These are phyloP conservation scores for Ilex paraguariensis DNA, from an alignment of 305 asterid species.

Conservation along the genomic window DNA sequence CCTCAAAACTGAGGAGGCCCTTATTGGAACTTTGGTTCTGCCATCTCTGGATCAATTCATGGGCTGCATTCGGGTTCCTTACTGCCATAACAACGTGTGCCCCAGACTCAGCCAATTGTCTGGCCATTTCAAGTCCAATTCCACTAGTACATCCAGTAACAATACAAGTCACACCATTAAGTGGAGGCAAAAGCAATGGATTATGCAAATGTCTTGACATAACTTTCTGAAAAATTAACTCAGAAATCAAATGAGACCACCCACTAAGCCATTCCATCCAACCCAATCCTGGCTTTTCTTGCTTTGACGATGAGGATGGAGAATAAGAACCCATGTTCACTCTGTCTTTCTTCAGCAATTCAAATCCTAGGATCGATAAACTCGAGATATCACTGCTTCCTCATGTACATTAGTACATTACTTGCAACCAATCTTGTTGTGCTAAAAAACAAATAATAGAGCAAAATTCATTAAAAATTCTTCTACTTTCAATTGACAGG, in stretches of 20 bases:
- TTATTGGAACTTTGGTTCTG: background rate
- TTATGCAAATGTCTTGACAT: constrained; percentile 9
- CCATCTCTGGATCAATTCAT: constrained; percentile 22
- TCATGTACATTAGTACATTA: too few relatives aligned
- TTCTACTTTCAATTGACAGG: too few relatives aligned
- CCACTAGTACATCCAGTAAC: constrained; percentile 18
- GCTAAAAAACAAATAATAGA: too few relatives aligned
- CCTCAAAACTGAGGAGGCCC: constrained; percentile 1
- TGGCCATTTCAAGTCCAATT: constrained; percentile 27
- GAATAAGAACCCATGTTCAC: constrained; percentile 2
- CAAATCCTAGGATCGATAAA: too few relatives aligned
- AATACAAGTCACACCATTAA: constrained; percentile 11
- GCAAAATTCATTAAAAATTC: too few relatives aligned
- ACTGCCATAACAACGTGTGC: constrained; percentile 35
- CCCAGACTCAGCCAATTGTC: constrained; percentile 30
- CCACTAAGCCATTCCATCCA: constrained; percentile 13
- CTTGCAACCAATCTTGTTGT: too few relatives aligned
- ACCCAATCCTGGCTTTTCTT: constrained; percentile 2
- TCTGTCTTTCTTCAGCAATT: background rate
- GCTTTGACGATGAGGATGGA: background rate
- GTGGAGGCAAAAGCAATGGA: constrained; percentile 17
- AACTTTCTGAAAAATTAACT: constrained; percentile 6
- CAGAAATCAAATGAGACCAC: constrained; percentile 5
- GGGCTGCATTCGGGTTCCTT: constrained; percentile 25
- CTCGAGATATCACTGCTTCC: too few relatives aligned